phyloP scores from a whole-genome alignment of 495 filamentous ascomycete species.

The Chaetomidium leptoderma region DNA sequence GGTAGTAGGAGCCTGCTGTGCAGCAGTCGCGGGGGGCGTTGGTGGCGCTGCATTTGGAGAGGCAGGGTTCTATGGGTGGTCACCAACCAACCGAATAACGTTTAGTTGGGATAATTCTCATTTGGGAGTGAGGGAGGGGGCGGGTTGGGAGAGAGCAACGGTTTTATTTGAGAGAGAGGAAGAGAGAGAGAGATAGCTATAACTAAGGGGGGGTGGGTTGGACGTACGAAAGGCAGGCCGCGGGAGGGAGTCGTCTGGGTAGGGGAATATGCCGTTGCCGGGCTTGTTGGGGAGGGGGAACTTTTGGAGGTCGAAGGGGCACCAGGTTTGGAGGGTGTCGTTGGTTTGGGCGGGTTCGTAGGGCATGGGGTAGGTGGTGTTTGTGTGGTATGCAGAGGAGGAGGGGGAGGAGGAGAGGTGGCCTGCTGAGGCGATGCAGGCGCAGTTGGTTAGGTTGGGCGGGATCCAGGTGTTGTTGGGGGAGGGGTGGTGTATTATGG shows the following conservation, averaged over 20 bases:
- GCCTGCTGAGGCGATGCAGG: conserved; percentile 63
- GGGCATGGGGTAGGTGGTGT: conserved; percentile 57
- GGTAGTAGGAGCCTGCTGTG: conserved; percentile 59
- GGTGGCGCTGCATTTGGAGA: conserved; percentile 62
- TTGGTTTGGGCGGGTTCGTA: conserved; percentile 52
- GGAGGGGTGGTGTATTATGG: conserved; percentile 56
- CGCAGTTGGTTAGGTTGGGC: conserved; percentile 67
- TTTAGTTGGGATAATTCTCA: too few species aligned
- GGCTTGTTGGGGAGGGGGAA: conserved; percentile 45
- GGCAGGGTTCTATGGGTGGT: too few species aligned
- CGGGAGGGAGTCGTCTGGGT: conserved; percentile 60
- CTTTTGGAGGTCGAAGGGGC: conserved; percentile 69
- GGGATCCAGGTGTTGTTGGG: conserved; percentile 56
- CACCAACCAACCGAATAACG: too few species aligned
- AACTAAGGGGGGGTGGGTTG: too few species aligned
- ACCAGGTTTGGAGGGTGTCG: conserved; percentile 57
- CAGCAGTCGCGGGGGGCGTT: conserved; percentile 62
- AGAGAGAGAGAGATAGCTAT: too few species aligned
- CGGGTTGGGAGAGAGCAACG: conserved; percentile 27
- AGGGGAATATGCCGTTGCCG: conserved; percentile 44
- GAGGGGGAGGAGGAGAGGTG: conserved; percentile 37
- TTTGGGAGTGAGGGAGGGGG: too few species aligned
- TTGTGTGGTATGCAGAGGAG: conserved; percentile 37
- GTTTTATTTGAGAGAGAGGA: too few species aligned
- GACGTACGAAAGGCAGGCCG: too few species aligned